Conservation (phyloP, 768 basidiomycete genomes). For the Pulveroboletus sp. region DNA sequence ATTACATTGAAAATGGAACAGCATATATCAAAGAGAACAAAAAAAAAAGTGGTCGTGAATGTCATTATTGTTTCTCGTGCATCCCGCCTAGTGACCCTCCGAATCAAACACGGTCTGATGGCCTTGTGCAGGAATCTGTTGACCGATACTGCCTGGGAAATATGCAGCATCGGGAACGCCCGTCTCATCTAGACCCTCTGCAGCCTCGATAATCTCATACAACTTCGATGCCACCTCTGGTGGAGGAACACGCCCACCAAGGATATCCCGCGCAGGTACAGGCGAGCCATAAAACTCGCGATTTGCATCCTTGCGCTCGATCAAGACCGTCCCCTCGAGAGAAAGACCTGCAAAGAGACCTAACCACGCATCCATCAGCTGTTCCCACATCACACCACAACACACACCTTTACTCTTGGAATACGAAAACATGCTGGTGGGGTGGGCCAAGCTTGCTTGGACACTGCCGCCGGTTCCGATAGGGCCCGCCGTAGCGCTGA, state of each 20-base stretch:
- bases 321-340: constrained; percentile 89
- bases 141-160: constrained; percentile 65
- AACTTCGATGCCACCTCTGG: constrained; percentile 90
- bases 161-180: constrained; percentile 78
- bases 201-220: constrained; percentile 96
- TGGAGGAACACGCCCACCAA: constrained; percentile 93
- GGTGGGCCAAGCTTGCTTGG: constrained; percentile 84
- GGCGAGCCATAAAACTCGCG: constrained; percentile 93
- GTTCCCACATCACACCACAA: constrained; percentile 12
- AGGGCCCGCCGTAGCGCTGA: constrained; percentile 85
- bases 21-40: neutral
- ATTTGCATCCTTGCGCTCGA: constrained; percentile 96
- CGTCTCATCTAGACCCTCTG: constrained; percentile 87
- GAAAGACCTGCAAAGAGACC: constrained; percentile 95
- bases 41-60: neutral
- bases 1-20: constrained; percentile 1
- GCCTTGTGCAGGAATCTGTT: constrained; percentile 48
- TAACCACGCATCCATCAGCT: constrained; percentile 25
- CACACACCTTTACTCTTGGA: constrained; percentile 85
- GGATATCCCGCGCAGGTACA: constrained; percentile 85
- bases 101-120: constrained; percentile 74
- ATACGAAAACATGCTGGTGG: constrained; percentile 96
- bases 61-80: neutral
- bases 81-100: constrained; percentile 38
- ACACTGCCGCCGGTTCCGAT: constrained; percentile 93